phyloP scores from a whole-genome alignment of 1,139 yeast species.

The Kodamaea sp. region DNA sequence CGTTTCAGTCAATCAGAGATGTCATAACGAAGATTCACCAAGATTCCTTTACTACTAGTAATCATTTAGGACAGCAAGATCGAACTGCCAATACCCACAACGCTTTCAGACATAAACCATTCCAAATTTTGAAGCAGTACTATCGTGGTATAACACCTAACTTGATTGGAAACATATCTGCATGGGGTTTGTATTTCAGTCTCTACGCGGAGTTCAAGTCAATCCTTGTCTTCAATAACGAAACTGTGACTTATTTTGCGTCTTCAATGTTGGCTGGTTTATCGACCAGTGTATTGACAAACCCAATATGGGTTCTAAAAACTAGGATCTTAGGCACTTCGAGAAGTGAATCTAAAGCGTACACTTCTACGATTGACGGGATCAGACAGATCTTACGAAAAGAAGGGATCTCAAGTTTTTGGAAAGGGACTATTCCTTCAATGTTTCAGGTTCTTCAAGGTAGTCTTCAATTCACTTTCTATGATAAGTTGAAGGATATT shows the following conservation, averaged over 20 bases:
- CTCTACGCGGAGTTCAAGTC: slow-evolving; percentile 64
- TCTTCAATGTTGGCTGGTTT: slow-evolving; percentile 64
- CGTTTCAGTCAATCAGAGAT: slow-evolving; percentile 18
- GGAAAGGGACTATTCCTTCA: slow-evolving; percentile 84
- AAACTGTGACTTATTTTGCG: slow-evolving; percentile 34
- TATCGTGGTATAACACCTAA: slow-evolving; percentile 87
- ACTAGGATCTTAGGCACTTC: slow-evolving; percentile 78
- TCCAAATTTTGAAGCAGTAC: slow-evolving; percentile 20
- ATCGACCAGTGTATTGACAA: slow-evolving; percentile 73
- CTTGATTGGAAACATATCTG: slow-evolving; percentile 75
- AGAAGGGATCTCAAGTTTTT: slow-evolving; percentile 74
- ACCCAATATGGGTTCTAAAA: slow-evolving; percentile 91
- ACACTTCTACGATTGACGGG: slow-evolving; percentile 60
- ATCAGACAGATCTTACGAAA: slow-evolving; percentile 45
- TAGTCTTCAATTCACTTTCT: slow-evolving; percentile 81
- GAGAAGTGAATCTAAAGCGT: slow-evolving; percentile 48
- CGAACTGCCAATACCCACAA: neutral
- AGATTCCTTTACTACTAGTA: slow-evolving; percentile 12
- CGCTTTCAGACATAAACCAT: neutral
- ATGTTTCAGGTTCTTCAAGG: slow-evolving; percentile 85
- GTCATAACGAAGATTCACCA: slow-evolving; percentile 20
- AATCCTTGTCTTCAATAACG: slow-evolving; percentile 16
- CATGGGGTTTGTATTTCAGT: slow-evolving; percentile 88
- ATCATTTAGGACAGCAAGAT: no score
- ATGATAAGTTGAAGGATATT: slow-evolving; percentile 66